A percentile compares a stretch with the other conserved stretches of the same genome.
phyloP scores from a whole-genome alignment of 1,284 basidiomycete genomes.

The Inonotus hispidus region DNA sequence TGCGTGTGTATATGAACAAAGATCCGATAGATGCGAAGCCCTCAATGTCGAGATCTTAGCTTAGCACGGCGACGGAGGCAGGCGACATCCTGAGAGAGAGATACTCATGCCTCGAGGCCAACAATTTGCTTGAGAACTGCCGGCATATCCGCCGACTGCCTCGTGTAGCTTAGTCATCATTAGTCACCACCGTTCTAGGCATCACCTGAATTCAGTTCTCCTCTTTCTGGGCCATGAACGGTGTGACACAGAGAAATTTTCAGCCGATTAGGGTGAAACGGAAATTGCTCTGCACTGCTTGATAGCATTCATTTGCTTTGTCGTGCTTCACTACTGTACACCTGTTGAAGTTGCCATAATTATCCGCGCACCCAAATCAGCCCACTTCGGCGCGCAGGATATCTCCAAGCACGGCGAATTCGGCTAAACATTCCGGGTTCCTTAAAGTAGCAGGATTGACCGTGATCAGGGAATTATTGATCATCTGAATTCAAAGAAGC shows the following conservation, averaged over 20 bases:
- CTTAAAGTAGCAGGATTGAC: constrained; percentile 75
- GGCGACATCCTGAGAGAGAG: constrained; percentile 11
- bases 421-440: constrained; percentile 69
- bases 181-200: neutral
- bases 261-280: neutral
- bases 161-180: constrained; percentile 11
- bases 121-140: neutral
- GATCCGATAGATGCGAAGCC: constrained; percentile 1
- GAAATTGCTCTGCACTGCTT: too few relatives aligned
- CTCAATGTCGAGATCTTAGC: neutral
- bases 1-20: constrained; percentile 6
- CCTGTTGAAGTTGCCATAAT: neutral
- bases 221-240: neutral
- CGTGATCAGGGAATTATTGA: constrained; percentile 71
- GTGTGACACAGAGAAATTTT: neutral
- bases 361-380: constrained; percentile 21
- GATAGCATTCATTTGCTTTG: constrained; percentile 1
- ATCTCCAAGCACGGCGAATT: constrained; percentile 57
- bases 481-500: constrained; percentile 46
- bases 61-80: neutral
- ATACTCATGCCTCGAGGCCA: constrained; percentile 12
- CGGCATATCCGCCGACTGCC: neutral
- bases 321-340: constrained; percentile 5
- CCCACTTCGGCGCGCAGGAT: constrained; percentile 39
- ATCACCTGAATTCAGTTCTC: neutral